phyloP scores from a whole-genome alignment of 495 filamentous ascomycete genomes.

The Aspergillus olivimuriae region DNA sequence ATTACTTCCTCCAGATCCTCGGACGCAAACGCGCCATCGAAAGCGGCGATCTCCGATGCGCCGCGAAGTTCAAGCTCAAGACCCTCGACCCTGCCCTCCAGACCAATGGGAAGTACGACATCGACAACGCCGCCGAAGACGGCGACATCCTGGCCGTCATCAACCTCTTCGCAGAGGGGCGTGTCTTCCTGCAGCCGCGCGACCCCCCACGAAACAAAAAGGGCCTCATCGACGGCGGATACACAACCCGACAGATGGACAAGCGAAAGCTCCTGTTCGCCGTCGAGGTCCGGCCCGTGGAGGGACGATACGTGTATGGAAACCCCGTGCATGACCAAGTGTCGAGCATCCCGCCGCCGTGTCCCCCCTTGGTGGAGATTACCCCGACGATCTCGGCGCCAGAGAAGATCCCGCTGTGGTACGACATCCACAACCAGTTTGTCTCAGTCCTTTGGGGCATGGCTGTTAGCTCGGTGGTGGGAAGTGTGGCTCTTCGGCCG shows the following conservation, averaged over 20 bases:
- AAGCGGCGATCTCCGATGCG: slow-evolving; percentile 43
- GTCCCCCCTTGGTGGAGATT: slow-evolving; percentile 11
- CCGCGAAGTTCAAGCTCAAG: slow-evolving; percentile 50
- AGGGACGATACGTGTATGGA: slow-evolving; percentile 53
- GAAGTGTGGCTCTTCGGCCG: slow-evolving; percentile 54
- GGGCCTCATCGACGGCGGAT: slow-evolving; percentile 65
- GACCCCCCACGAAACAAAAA: slow-evolving; percentile 61
- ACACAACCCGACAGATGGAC: slow-evolving; percentile 65
- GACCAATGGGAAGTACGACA: slow-evolving; percentile 18
- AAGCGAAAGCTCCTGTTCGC: slow-evolving; percentile 57
- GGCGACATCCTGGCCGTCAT: slow-evolving; percentile 63
- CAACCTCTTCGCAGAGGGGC: slow-evolving; percentile 58
- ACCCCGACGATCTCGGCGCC: slow-evolving; percentile 15
- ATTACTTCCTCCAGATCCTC: slow-evolving; percentile 45
- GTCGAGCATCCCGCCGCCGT: slow-evolving; percentile 19
- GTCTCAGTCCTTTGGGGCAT: slow-evolving; percentile 59
- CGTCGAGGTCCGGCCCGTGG: slow-evolving; percentile 51
- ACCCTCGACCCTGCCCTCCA: slow-evolving; percentile 50
- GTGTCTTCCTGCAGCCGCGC: slow-evolving; percentile 47
- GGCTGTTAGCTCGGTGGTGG: slow-evolving; percentile 51
- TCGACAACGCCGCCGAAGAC: slow-evolving; percentile 42
- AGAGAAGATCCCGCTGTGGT: slow-evolving; percentile 66
- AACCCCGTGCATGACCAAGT: slow-evolving; percentile 38
- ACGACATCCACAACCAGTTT: slow-evolving; percentile 63
- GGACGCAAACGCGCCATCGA: slow-evolving; percentile 39